Evolutionary conservation across 352 stramenopile genomes (phyloP).

Genomic region (Phytophthora sp.): DNA sequence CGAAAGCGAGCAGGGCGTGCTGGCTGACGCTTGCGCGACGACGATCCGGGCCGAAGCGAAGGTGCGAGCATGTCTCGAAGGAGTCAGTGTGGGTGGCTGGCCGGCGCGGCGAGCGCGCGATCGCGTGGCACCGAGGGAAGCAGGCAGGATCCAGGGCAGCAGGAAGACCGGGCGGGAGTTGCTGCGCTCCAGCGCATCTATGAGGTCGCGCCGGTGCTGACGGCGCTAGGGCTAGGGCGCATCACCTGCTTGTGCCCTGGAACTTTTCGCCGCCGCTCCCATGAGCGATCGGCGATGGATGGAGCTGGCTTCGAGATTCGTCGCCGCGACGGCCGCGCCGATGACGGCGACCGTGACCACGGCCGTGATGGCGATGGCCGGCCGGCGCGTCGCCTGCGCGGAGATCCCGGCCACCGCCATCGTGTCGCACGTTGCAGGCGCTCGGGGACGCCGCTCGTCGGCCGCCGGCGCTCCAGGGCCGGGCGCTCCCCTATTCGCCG

Average conservation of each 20-base stretch:
- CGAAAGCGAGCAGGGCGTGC: too few relatives aligned
- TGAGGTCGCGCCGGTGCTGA: conserved; percentile 17
- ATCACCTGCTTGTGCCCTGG: not conserved
- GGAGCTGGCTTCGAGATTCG: not conserved
- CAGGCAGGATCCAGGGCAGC: conserved; percentile 23
- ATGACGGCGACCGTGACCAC: not conserved
- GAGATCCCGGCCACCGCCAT: not conserved
- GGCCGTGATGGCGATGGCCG: not conserved
- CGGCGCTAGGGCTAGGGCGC: conserved; percentile 22
- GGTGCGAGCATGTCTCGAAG: conserved; percentile 10
- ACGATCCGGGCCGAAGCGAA: conserved; percentile 7
- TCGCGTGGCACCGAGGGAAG: conserved; percentile 13
- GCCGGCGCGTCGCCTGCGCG: not conserved
- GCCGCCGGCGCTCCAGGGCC: too few relatives aligned
- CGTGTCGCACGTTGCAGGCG: conserved; percentile 29
- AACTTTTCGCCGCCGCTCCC: conserved; percentile 19
- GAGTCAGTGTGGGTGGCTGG: conserved; percentile 20
- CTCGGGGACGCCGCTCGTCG: conserved; percentile 1
- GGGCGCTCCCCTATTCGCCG: conserved; percentile 5
- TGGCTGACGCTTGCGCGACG: too few relatives aligned
- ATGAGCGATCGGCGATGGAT: not conserved
- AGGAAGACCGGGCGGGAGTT: conserved; percentile 33
- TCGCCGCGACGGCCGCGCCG: not conserved
- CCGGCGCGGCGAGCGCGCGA: too few relatives aligned
- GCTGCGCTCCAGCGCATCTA: conserved; percentile 25